A percentile compares a stretch with the other conserved stretches of the same genome.
phyloP scores from a whole-genome alignment of 192 early-diverging fungal species.

The Linderina pennispora region DNA sequence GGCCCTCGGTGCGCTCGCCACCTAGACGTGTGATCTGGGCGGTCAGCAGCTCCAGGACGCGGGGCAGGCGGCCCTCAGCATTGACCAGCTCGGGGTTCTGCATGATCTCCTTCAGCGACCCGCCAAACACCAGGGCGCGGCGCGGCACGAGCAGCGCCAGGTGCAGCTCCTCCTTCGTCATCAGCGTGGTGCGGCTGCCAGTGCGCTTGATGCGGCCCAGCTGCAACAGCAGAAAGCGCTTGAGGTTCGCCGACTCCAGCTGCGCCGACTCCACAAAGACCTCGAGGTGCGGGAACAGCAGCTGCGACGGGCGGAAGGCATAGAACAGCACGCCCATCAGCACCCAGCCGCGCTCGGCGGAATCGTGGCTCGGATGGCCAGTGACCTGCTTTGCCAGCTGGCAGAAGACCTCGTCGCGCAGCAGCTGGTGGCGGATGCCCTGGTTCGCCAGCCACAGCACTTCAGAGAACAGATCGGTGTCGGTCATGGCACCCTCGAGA shows the following conservation, averaged over 20 bases:
- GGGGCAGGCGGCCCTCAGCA: slow-evolving; percentile 52
- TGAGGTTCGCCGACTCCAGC: slow-evolving; percentile 6
- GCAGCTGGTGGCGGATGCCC: slow-evolving; percentile 64
- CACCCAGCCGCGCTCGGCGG: slow-evolving; percentile 79
- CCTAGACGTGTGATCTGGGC: slow-evolving; percentile 66
- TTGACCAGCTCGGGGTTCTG: slow-evolving; percentile 40
- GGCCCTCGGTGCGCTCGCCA: slow-evolving; percentile 81
- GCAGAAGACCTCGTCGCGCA: slow-evolving; percentile 93
- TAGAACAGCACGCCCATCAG: slow-evolving; percentile 75
- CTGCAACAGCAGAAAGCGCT: slow-evolving; percentile 45
- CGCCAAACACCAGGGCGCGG: slow-evolving; percentile 83
- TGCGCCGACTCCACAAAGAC: slow-evolving; percentile 56
- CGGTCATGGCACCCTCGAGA: slow-evolving; percentile 15
- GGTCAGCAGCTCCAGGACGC: slow-evolving; percentile 75
- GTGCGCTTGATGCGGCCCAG: slow-evolving; percentile 73
- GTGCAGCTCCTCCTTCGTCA: slow-evolving; percentile 59
- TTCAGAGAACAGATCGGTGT: slow-evolving; percentile 48
- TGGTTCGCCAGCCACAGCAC: slow-evolving; percentile 72
- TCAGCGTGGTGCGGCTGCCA: slow-evolving; percentile 65
- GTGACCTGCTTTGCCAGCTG: slow-evolving; percentile 88
- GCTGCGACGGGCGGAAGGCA: slow-evolving; percentile 87
- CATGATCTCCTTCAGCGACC: slow-evolving; percentile 81
- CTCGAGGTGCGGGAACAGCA: slow-evolving; percentile 78
- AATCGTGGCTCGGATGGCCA: slow-evolving; percentile 56
- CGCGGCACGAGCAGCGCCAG: slow-evolving; percentile 76